Evolutionary conservation across 306 rosid species (phyloP).

Genomic region (Cucumis sativus): DNA sequence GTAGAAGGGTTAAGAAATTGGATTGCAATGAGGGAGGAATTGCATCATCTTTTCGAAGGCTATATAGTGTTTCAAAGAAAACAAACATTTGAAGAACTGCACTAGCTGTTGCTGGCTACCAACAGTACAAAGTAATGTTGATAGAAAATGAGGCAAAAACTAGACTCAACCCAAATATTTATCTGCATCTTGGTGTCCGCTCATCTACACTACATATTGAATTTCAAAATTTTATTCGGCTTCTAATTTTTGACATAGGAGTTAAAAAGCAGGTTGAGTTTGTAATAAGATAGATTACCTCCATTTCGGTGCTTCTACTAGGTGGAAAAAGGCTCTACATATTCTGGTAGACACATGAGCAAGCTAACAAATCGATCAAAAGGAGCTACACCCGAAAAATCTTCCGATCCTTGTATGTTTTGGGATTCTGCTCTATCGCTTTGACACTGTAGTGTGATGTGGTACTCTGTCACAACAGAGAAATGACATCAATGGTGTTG

Average conservation of each 20-base stretch:
- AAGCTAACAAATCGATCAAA: background rate
- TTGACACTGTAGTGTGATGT: background rate
- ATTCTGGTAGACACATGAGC: background rate
- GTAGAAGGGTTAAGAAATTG: background rate
- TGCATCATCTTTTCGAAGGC: background rate
- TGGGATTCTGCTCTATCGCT: background rate
- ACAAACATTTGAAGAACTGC: background rate
- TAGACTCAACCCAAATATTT: background rate
- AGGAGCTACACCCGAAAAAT: background rate
- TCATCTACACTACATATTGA: background rate
- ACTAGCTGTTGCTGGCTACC: background rate
- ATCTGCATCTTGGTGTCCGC: background rate
- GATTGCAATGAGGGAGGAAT: background rate
- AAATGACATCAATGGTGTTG: slow-evolving; percentile 21
- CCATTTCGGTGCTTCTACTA: background rate
- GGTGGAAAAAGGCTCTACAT: background rate
- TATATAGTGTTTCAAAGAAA: background rate
- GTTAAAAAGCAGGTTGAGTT: background rate
- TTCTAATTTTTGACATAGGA: background rate
- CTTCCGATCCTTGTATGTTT: background rate
- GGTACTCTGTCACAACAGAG: slow-evolving; percentile 5
- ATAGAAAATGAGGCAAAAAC: background rate
- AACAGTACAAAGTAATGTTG: slow-evolving; percentile 1
- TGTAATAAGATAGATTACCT: background rate
- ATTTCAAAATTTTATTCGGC: background rate